Evolutionary conservation across 441 rosid species (phyloP), one percentile per base, ranked within the genome.

Genomic region (Caryocar brasiliense): DNA sequence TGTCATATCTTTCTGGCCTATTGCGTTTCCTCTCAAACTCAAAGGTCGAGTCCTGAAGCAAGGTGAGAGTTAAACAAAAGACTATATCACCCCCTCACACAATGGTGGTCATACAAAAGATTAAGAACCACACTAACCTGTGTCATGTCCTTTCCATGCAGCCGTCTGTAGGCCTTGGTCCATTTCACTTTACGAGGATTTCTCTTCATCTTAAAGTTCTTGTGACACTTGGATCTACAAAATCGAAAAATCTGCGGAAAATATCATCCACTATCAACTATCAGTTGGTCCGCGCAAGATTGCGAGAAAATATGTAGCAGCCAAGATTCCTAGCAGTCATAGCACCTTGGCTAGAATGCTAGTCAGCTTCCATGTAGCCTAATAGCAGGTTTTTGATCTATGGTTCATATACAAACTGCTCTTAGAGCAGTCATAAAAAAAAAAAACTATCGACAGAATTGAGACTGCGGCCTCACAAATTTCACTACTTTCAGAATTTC

Each of bases 201-300:
- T 56, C 96, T 87, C 83, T 91, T 91, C 98, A 91, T 87, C 71
- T 85, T 87, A 56, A 91, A 91, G 66, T 91, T 91, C 66, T 87
- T 87, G 70, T 91, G 96, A 68, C 96, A 91, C 57, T 91, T 91
- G 0, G 94, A 87, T 66, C 94, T 74, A 71, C 96, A 87, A 68
- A 91, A 91, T 25, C 91, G 62, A 70, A 91, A 91, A 26, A 87
- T 73, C 96, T 91, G 68, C 66, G 65, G 26, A 56, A 32, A n/a
- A n/a, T n/a, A n/a, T n/a, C n/a, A n/a, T n/a, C n/a, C n/a, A n/a
- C n/a, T n/a, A n/a, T n/a, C n/a, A n/a, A n/a, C n/a, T n/a, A n/a
- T n/a, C n/a, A n/a, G n/a, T n/a, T n/a, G n/a, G n/a, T n/a, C n/a
- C n/a, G n/a, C n/a, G n/a, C n/a, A n/a, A n/a, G n/a, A n/a, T n/a